These are phyloP conservation scores for Misopates orontium DNA, from an alignment of 257 asterid genomes.

Conservation along the genomic window DNA sequence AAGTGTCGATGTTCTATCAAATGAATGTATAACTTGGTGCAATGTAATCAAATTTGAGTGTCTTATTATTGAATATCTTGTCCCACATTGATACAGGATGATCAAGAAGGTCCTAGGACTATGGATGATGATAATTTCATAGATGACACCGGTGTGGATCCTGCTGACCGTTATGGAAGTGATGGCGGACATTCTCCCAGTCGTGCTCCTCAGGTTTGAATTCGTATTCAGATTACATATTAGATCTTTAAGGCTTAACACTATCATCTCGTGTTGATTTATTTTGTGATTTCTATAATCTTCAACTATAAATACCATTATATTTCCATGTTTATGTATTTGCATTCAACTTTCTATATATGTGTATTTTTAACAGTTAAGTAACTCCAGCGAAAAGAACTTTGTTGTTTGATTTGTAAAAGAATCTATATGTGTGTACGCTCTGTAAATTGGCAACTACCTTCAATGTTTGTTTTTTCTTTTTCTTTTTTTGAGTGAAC, in stretches of 20 bases:
- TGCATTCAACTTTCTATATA: slow-evolving; percentile 3
- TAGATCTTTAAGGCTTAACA: not conserved
- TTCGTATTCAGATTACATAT: slow-evolving; percentile 16
- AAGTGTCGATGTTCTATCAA: not conserved
- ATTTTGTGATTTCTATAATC: not conserved
- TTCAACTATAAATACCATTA: not conserved
- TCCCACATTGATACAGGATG: slow-evolving; percentile 42
- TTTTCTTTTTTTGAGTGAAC: too few relatives aligned
- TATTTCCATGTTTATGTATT: slow-evolving; percentile 5
- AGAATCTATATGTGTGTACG: too few relatives aligned
- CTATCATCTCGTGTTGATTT: not conserved
- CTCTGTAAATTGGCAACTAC: too few relatives aligned
- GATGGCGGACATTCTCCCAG: slow-evolving; percentile 50
- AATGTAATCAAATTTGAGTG: not conserved
- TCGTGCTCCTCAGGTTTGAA: slow-evolving; percentile 43
- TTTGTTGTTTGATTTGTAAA: too few relatives aligned
- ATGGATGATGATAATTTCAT: slow-evolving; percentile 60
- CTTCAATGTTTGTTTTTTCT: too few relatives aligned
- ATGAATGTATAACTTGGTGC: not conserved
- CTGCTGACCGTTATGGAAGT: slow-evolving; percentile 49
- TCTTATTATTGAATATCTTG: slow-evolving; percentile 22
- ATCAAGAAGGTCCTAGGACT: slow-evolving; percentile 44
- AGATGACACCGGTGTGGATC: slow-evolving; percentile 58
- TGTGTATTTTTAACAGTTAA: not conserved
- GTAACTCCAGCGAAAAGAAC: too few relatives aligned